These are phyloP conservation scores for Diatrype stigma DNA, from an alignment of 2,329 filamentous ascomycete species.

Conservation along the genomic window DNA sequence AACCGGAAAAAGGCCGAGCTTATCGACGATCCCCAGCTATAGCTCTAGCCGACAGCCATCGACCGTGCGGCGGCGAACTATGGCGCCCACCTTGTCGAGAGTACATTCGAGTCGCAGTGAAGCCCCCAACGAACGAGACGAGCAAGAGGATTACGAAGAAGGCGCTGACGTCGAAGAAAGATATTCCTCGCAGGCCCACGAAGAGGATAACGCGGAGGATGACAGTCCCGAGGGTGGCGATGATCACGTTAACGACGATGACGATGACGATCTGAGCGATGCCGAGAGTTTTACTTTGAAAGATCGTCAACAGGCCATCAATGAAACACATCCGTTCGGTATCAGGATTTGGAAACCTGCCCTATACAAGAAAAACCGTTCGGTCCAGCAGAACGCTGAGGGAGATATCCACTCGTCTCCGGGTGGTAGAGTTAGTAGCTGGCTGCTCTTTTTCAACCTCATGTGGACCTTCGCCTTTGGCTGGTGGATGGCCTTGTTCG, in stretches of 20 bases:
- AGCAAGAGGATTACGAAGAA: constrained; percentile 28
- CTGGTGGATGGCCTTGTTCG: constrained; percentile 86
- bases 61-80: constrained; percentile 35
- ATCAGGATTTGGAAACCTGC: constrained; percentile 99
- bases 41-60: constrained; percentile 25
- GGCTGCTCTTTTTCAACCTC: constrained; percentile 84
- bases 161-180: constrained; percentile 26
- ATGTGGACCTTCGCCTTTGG: constrained; percentile 90
- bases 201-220: constrained; percentile 27
- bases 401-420: constrained; percentile 95
- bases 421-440: constrained; percentile 77
- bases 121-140: constrained; percentile 24
- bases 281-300: constrained; percentile 97
- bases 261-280: constrained; percentile 75
- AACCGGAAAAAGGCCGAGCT: constrained; percentile 41
- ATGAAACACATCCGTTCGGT: constrained; percentile 97
- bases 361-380: constrained; percentile 94
- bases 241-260: constrained; percentile 54
- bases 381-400: constrained; percentile 93
- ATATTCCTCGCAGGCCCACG: constrained; percentile 29
- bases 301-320: constrained; percentile 95
- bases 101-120: constrained; percentile 37
- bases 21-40: constrained; percentile 28
- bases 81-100: constrained; percentile 34
- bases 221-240: constrained; percentile 39